Percentiles rank a stretch among this genome's conserved stretches.
phyloP scores from a whole-genome alignment of 495 filamentous ascomycete species.

The Aspergillus cavernicola region DNA sequence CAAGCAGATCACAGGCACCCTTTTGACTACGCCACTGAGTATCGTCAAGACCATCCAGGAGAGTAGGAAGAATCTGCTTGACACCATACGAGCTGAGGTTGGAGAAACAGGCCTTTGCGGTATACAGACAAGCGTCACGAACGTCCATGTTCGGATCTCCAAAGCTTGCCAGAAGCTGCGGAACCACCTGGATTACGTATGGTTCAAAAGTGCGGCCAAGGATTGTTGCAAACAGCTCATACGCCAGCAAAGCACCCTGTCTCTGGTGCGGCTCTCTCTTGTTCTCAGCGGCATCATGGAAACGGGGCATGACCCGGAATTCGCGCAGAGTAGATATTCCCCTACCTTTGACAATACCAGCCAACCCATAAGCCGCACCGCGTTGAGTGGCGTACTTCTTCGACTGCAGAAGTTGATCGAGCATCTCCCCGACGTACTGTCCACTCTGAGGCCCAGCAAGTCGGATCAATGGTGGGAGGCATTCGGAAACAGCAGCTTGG shows the following conservation, averaged over 20 bases:
- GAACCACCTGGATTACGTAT: constrained; percentile 92
- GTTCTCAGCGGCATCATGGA: constrained; percentile 78
- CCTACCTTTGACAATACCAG: constrained; percentile 80
- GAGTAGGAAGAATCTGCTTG: constrained; percentile 85
- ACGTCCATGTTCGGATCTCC: constrained; percentile 86
- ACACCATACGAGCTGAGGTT: constrained; percentile 93
- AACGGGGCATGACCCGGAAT: constrained; percentile 75
- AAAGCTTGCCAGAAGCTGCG: constrained; percentile 82
- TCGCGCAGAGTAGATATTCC: constrained; percentile 81
- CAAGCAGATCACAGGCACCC: constrained; percentile 91
- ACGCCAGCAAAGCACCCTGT: constrained; percentile 84
- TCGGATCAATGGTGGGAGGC: constrained; percentile 82
- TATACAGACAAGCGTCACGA: constrained; percentile 85
- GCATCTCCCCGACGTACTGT: constrained; percentile 73
- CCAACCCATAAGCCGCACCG: constrained; percentile 92
- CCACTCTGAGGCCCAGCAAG: constrained; percentile 70
- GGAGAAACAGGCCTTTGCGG: constrained; percentile 90
- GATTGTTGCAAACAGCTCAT: constrained; percentile 81
- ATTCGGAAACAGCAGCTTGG: constrained; percentile 92
- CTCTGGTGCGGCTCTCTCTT: constrained; percentile 87
- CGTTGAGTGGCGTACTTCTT: constrained; percentile 88
- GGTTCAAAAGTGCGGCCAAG: constrained; percentile 89
- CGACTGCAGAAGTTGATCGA: constrained; percentile 73
- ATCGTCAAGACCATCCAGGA: constrained; percentile 91
- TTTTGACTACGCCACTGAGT: constrained; percentile 98